Evolutionary conservation across 257 asterid species (phyloP).

Genomic region (Craterostigma plantagineum): DNA sequence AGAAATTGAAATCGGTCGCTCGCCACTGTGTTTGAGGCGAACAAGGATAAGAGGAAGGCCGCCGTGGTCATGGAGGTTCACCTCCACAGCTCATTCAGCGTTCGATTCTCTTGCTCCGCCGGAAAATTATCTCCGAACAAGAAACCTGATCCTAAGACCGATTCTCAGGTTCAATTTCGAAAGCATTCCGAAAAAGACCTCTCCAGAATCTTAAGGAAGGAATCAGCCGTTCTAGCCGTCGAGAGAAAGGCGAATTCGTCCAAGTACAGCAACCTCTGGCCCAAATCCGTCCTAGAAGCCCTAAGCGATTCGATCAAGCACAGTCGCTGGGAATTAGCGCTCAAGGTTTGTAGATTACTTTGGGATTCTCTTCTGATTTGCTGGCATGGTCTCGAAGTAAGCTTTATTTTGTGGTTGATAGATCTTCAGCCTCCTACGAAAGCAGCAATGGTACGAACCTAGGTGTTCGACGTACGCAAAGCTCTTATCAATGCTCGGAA

Average conservation of each 20-base stretch:
- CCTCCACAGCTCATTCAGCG: conserved; percentile 13
- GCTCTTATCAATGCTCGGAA: conserved; percentile 81
- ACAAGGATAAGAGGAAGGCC: too few relatives aligned
- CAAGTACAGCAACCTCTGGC: conserved; percentile 61
- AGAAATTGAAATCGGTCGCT: too few relatives aligned
- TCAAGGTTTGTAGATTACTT: conserved; percentile 34
- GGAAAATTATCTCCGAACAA: conserved; percentile 19
- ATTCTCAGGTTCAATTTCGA: conserved; percentile 19
- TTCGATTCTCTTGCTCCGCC: conserved; percentile 13
- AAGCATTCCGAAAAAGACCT: conserved; percentile 40
- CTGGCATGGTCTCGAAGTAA: too few relatives aligned
- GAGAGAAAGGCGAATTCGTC: conserved; percentile 57
- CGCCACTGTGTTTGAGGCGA: too few relatives aligned
- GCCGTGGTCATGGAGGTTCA: conserved; percentile 48
- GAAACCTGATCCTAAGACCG: conserved; percentile 13
- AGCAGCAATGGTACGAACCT: conserved; percentile 78
- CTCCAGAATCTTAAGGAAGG: conserved; percentile 53
- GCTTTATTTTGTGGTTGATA: too few relatives aligned
- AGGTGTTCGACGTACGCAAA: conserved; percentile 54
- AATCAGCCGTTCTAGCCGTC: conserved; percentile 51
- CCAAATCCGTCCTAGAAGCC: conserved; percentile 78
- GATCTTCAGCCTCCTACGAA: conserved; percentile 76
- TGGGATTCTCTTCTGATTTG: background rate
- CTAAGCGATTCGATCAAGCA: conserved; percentile 43
- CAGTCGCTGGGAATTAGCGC: conserved; percentile 73